Base-by-base conservation (phyloP, 352 stramenopile genomes). In the Globisporangium canariense region DNA sequence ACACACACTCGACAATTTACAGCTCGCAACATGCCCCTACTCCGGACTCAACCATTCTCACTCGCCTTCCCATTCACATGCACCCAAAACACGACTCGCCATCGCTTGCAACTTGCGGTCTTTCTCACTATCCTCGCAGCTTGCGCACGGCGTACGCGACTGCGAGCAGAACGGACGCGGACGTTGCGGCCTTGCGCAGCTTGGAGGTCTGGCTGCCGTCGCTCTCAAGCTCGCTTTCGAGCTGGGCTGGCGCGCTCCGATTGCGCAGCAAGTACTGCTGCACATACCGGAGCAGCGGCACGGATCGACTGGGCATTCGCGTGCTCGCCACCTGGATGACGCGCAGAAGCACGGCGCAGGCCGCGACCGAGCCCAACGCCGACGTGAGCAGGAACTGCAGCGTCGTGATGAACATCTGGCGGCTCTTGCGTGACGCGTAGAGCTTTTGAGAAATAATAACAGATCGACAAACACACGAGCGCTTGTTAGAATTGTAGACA, bases 351-450 rank as follows among this genome's bases (percentile, higher is more conserved):
- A 88, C 71, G 0, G 81, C 75, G 52, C 74, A 79, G 36, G 78
- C 85, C 7, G 86, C 86, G 32, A 93, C 73, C 0, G 81, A 93
- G 41, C 81, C 87, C 38, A 94, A 57, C 9, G 82, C 76, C 4
- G 83, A 90, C 28, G 81, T 69, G 1, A 76, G 62, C 14, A 81
- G 60, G 53, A 93, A 83, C 61, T 90, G 83, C 20, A 86, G 49
- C 51, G 88, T 76, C 10, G 71, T 73, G 6, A 89, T 41, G 46
- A 93, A 81, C 54, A 81, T 75, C 34, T 68, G 81, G 8, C 86
- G 81, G 59, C 83, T 91, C 25, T 72, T 60, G 45, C 72, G 78
- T 28, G 83, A 94, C 45, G 79, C 71, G 65, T 91, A 91, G 22
- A 94, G 53, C 76, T 93, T 63, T 40, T 36, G 16, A 56, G 28